A percentile compares a stretch with the other conserved stretches of the same genome.
Conservation (phyloP, 805 yeast genomes). For the Monosporozyma siamensis region DNA sequence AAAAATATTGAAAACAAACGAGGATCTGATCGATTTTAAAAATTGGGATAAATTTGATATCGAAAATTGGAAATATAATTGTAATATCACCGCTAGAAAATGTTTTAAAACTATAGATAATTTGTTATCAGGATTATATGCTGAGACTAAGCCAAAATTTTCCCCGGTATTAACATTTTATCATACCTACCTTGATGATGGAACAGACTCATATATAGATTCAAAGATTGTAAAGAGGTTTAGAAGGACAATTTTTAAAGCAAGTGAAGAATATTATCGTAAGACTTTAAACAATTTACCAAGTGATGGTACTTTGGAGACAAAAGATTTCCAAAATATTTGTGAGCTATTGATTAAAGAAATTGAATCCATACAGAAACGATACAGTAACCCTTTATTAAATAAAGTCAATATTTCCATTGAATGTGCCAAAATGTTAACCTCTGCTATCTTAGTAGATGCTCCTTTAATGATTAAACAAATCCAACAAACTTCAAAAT, state of each 20-base stretch:
- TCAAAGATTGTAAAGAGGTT: constrained; percentile 33
- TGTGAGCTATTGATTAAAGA: constrained; percentile 44
- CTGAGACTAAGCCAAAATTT: constrained; percentile 45
- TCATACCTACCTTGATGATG: constrained; percentile 42
- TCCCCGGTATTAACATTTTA: constrained; percentile 43
- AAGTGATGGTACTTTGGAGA: constrained; percentile 42
- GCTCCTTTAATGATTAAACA: constrained; percentile 42
- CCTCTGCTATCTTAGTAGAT: constrained; percentile 46
- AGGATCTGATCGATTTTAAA: constrained; percentile 16
- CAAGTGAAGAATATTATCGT: constrained; percentile 39
- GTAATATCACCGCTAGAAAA: constrained; percentile 39
- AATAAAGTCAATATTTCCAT: constrained; percentile 46
- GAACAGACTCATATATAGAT: constrained; percentile 30
- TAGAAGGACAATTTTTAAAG: constrained; percentile 29
- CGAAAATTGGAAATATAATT: constrained; percentile 40
- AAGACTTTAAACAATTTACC: constrained; percentile 44
- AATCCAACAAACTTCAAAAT: constrained; percentile 33
- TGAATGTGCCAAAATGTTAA: constrained; percentile 40
- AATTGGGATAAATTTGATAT: constrained; percentile 40
- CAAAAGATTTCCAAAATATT: constrained; percentile 47
- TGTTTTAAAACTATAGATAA: constrained; percentile 39
- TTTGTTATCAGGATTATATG: constrained; percentile 35
- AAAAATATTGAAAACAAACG: constrained; percentile 16
- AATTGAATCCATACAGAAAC: constrained; percentile 44
- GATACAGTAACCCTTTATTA: constrained; percentile 52